A percentile compares a stretch with the other conserved stretches of the same genome.
Conservation (phyloP, 345 rosid genomes). For the Clausena lansium region DNA sequence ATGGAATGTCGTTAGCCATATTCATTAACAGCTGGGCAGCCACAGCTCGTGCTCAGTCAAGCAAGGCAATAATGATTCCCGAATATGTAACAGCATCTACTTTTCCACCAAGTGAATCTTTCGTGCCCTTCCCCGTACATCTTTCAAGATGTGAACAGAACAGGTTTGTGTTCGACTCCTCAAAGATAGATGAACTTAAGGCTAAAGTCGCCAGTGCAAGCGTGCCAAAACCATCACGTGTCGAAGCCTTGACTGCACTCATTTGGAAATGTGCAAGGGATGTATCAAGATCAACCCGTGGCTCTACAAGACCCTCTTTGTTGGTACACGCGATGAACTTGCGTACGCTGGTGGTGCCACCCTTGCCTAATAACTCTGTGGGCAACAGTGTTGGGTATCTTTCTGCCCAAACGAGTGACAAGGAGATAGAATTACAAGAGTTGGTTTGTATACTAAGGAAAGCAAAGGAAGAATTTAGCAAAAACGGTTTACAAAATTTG, state of each 20-base stretch:
- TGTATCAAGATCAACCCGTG: background rate
- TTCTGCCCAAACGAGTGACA: conserved; percentile 24
- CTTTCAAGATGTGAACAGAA: background rate
- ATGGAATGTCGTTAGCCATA: background rate
- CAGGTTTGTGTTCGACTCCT: conserved; percentile 21
- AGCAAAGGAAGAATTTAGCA: conserved; percentile 25
- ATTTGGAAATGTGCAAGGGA: conserved; percentile 24
- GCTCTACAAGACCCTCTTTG: background rate
- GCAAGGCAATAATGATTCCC: background rate
- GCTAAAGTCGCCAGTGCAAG: conserved; percentile 15
- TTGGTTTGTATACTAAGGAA: conserved; percentile 20
- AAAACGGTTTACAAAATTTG: background rate
- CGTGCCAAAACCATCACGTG: conserved; percentile 25
- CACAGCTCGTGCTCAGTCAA: background rate
- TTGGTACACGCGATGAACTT: conserved; percentile 6
- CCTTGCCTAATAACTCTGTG: background rate
- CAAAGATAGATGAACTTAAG: conserved; percentile 26
- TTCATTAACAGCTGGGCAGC: background rate
- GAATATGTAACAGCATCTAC: background rate
- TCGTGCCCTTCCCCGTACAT: background rate
- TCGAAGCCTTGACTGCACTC: conserved; percentile 31
- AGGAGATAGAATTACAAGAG: conserved; percentile 24
- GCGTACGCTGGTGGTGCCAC: background rate
- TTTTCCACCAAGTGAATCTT: background rate
- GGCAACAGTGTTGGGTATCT: conserved; percentile 18